These are phyloP conservation scores for Umbelopsis sp. DNA, from an alignment of 192 early-diverging fungal genomes.

Conservation along the genomic window DNA sequence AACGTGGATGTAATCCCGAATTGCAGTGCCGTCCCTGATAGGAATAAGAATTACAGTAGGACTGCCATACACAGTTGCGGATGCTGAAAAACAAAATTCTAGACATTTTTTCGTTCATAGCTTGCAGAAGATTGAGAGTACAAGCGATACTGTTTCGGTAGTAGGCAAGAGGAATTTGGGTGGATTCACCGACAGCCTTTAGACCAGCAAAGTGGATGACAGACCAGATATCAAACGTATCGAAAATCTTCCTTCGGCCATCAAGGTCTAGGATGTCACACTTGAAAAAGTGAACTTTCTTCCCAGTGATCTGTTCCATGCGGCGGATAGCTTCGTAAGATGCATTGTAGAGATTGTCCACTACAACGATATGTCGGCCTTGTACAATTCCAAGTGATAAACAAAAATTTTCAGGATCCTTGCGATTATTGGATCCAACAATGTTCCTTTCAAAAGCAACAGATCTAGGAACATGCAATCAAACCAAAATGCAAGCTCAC, in stretches of 20 bases:
- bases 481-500: no score
- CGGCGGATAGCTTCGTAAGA: slow-evolving; percentile 74
- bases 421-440: no score
- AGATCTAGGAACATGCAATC: no score
- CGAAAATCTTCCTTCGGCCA: slow-evolving; percentile 69
- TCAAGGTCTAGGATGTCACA: slow-evolving; percentile 80
- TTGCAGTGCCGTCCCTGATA: slow-evolving; percentile 90
- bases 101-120: slow-evolving; percentile 77
- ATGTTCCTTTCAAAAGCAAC: no score
- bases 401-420: no score
- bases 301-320: slow-evolving; percentile 63
- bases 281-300: slow-evolving; percentile 64
- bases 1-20: slow-evolving; percentile 97
- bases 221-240: slow-evolving; percentile 47
- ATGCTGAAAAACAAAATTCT: slow-evolving; percentile 94
- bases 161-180: slow-evolving; percentile 80
- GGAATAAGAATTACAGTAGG: slow-evolving; percentile 57
- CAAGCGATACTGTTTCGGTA: slow-evolving; percentile 93
- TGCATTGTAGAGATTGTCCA: slow-evolving; percentile 87
- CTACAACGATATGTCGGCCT: slow-evolving; percentile 77
- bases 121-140: slow-evolving; percentile 80
- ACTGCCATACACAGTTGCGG: slow-evolving; percentile 87
- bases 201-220: slow-evolving; percentile 88
- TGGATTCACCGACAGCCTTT: slow-evolving; percentile 86
- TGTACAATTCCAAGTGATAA: no score